Conservation (phyloP, 1,284 basidiomycete species). For the Trametes polyzona region DNA sequence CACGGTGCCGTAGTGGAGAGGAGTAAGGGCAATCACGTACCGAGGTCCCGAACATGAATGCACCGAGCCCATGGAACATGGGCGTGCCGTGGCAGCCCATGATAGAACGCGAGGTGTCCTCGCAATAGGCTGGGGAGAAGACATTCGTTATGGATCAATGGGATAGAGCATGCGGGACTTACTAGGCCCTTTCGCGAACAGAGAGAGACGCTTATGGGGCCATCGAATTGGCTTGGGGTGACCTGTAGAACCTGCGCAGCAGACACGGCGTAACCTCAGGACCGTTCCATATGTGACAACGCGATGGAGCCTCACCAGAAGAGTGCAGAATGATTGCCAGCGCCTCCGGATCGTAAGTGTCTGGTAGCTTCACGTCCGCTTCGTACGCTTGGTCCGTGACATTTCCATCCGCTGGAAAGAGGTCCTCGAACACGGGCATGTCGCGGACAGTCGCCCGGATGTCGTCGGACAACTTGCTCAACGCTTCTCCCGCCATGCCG, state of each 20-base stretch:
- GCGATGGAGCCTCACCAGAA: constrained; percentile 16
- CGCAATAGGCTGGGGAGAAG: constrained; percentile 14
- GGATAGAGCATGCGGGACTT: not conserved
- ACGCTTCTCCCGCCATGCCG: constrained; percentile 8
- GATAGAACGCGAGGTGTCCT: constrained; percentile 19
- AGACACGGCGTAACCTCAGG: not conserved
- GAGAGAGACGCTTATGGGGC: constrained; percentile 14
- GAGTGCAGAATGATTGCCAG: constrained; percentile 25
- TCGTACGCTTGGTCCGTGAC: constrained; percentile 5
- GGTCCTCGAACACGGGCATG: constrained; percentile 24
- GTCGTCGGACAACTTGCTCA: not conserved
- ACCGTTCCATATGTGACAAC: too few relatives aligned
- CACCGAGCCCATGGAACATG: constrained; percentile 31
- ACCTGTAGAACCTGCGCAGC: constrained; percentile 23
- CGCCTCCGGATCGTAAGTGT: constrained; percentile 3
- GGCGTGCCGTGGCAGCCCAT: constrained; percentile 28
- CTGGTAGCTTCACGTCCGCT: constrained; percentile 9
- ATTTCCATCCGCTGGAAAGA: constrained; percentile 8
- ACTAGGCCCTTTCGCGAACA: constrained; percentile 19
- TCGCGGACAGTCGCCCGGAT: constrained; percentile 1
- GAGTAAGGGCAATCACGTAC: not conserved
- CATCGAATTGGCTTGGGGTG: constrained; percentile 28
- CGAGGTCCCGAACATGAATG: constrained; percentile 24
- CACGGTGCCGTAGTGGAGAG: not conserved
- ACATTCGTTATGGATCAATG: not conserved